phyloP scores from a whole-genome alignment of 495 filamentous ascomycete genomes.

The Aspergillus sclerotiicarbonarius region DNA sequence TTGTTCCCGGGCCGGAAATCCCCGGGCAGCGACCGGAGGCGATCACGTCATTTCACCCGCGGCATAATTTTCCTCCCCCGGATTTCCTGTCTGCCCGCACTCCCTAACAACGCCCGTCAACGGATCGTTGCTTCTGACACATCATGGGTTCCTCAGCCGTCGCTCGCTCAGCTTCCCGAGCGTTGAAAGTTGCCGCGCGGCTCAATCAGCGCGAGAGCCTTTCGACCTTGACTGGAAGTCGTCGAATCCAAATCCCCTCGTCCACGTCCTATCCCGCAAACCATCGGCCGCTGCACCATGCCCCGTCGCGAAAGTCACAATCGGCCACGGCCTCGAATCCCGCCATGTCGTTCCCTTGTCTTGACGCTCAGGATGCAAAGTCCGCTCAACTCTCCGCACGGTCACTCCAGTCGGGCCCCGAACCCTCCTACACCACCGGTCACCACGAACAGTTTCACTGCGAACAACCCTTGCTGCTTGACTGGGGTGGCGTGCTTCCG shows the following conservation, averaged over 20 bases:
- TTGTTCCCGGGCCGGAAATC: too few relatives aligned
- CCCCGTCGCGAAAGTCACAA: constrained; percentile 22
- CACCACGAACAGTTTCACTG: constrained; percentile 73
- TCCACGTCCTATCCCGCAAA: not conserved
- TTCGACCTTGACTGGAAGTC: constrained; percentile 14
- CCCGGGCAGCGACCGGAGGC: too few relatives aligned
- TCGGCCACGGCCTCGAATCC: constrained; percentile 67
- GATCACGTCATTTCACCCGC: too few relatives aligned
- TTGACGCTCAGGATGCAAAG: constrained; percentile 84
- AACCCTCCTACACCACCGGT: constrained; percentile 91
- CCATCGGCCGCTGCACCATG: constrained; percentile 26
- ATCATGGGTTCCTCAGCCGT: constrained; percentile 13
- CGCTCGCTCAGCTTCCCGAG: constrained; percentile 28
- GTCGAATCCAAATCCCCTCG: constrained; percentile 15
- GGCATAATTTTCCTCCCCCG: too few relatives aligned
- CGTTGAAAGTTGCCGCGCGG: constrained; percentile 12
- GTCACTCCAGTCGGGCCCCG: constrained; percentile 75
- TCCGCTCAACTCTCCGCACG: constrained; percentile 73
- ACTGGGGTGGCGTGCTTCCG: constrained; percentile 88
- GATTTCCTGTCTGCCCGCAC: too few relatives aligned
- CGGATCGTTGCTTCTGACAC: not conserved
- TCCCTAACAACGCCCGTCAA: too few relatives aligned
- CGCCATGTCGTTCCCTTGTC: constrained; percentile 90
- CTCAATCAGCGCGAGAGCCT: constrained; percentile 18
- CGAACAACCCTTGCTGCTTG: constrained; percentile 71